Percentiles rank a stretch among this genome's conserved stretches.
phyloP scores from a whole-genome alignment of 2,329 filamentous ascomycete genomes.

The Dactylonectria estremocensis region DNA sequence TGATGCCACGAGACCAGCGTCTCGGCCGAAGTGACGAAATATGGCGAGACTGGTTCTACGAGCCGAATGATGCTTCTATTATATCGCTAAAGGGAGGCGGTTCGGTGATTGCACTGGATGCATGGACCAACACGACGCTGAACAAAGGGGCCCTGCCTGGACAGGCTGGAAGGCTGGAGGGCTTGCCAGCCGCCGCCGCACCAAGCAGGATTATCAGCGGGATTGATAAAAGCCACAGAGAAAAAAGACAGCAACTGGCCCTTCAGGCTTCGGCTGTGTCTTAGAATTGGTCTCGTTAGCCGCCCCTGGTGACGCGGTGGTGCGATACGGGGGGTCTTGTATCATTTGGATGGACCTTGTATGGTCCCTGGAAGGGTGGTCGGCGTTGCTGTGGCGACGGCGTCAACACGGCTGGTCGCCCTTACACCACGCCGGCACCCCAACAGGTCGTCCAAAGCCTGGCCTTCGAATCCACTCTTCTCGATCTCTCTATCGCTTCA shows the following conservation, averaged over 20 bases:
- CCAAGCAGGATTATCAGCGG: neutral
- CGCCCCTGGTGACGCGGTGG: conserved; percentile 36
- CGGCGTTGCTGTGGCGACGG: conserved; percentile 53
- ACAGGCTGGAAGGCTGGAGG: too few relatives aligned
- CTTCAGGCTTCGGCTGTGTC: conserved; percentile 38
- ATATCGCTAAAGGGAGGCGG: conserved; percentile 24
- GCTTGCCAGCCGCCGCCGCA: conserved; percentile 21
- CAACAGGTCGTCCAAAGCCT: conserved; percentile 34
- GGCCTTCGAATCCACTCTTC: conserved; percentile 42
- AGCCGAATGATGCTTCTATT: conserved; percentile 11
- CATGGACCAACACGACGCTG: conserved; percentile 6
- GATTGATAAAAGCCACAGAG: neutral
- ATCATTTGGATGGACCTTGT: conserved; percentile 8
- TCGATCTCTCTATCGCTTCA: conserved; percentile 42
- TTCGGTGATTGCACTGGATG: conserved; percentile 23
- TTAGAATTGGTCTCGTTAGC: conserved; percentile 38
- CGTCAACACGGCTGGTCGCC: conserved; percentile 49
- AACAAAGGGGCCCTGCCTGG: neutral
- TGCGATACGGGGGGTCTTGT: conserved; percentile 27
- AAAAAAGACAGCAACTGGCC: conserved; percentile 12
- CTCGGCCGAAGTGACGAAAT: conserved; percentile 6
- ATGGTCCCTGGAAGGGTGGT: neutral
- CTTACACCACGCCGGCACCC: conserved; percentile 44
- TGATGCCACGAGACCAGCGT: conserved; percentile 15
- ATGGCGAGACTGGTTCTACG: conserved; percentile 16